Evolutionary conservation across 192 early-diverging fungal species (phyloP).

Genomic region (Coemansia aciculifera): DNA sequence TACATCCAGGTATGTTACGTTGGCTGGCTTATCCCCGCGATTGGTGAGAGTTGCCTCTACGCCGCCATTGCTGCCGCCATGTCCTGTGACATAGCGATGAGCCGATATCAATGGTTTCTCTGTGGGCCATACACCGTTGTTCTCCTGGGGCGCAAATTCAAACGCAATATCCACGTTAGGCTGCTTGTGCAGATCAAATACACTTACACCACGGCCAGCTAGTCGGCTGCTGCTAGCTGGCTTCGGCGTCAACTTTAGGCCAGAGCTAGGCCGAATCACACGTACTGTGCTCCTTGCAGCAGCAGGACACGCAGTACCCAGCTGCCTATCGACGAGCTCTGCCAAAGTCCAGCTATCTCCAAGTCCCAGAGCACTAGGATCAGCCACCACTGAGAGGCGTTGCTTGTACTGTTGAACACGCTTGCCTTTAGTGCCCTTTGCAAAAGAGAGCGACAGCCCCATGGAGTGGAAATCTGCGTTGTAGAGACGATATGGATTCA

Average conservation of each 20-base stretch:
- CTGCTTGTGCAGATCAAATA: slow-evolving; percentile 32
- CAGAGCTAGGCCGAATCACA: slow-evolving; percentile 17
- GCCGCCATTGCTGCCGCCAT: slow-evolving; percentile 85
- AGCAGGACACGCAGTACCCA: slow-evolving; percentile 56
- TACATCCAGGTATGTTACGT: slow-evolving; percentile 70
- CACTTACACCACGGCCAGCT: slow-evolving; percentile 12
- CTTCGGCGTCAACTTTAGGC: slow-evolving; percentile 16
- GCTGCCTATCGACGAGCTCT: slow-evolving; percentile 54
- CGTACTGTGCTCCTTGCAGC: slow-evolving; percentile 50
- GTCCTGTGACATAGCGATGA: slow-evolving; percentile 59
- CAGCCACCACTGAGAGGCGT: slow-evolving; percentile 76
- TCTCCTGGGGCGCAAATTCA: slow-evolving; percentile 5
- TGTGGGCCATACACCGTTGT: neutral
- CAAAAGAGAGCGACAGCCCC: slow-evolving; percentile 66
- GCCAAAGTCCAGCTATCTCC: slow-evolving; percentile 48
- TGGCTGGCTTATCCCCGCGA: slow-evolving; percentile 45
- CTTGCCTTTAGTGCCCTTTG: slow-evolving; percentile 58
- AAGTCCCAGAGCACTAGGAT: slow-evolving; percentile 55
- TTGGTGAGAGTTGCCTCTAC: slow-evolving; percentile 77
- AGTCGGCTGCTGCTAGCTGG: slow-evolving; percentile 10
- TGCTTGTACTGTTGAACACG: slow-evolving; percentile 68
- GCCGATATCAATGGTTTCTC: slow-evolving; percentile 25
- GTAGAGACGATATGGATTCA: slow-evolving; percentile 91
- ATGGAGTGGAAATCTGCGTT: slow-evolving; percentile 91
- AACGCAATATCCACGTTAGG: slow-evolving; percentile 15